Evolutionary conservation across 176 grass and related monocot genomes (phyloP).

Genomic region (Aegilops speltoides): DNA sequence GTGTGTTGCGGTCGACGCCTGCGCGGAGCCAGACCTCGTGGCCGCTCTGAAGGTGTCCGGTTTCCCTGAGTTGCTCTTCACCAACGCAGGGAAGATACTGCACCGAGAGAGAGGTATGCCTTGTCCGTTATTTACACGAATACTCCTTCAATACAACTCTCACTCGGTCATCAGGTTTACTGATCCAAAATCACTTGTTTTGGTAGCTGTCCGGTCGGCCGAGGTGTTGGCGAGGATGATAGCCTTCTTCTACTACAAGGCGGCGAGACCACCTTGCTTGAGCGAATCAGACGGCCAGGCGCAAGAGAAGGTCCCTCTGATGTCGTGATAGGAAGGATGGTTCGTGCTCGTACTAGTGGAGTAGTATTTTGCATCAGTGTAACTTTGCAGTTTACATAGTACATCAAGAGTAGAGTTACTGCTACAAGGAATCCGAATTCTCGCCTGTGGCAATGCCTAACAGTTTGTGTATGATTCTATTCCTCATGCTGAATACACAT

Average conservation of each 20-base stretch:
- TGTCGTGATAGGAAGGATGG: slow-evolving; percentile 38
- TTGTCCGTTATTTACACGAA: not conserved
- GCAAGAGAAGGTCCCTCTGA: slow-evolving; percentile 77
- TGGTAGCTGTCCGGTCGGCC: slow-evolving; percentile 66
- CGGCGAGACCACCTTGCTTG: slow-evolving; percentile 69
- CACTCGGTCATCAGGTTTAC: not conserved
- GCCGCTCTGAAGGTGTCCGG: slow-evolving; percentile 62
- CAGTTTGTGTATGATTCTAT: not conserved
- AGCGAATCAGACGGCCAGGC: slow-evolving; percentile 54
- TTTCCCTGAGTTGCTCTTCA: slow-evolving; percentile 91
- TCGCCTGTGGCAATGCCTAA: not conserved
- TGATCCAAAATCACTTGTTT: not conserved
- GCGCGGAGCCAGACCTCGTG: slow-evolving; percentile 60
- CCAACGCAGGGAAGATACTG: slow-evolving; percentile 87
- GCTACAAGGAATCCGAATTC: not conserved
- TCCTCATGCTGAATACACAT: not conserved
- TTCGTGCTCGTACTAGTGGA: not conserved
- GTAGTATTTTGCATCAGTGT: not conserved
- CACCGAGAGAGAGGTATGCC: slow-evolving; percentile 76
- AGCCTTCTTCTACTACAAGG: slow-evolving; percentile 96
- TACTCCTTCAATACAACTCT: not conserved
- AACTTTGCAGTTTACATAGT: not conserved
- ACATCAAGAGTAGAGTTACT: not conserved
- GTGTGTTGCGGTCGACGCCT: slow-evolving; percentile 88
- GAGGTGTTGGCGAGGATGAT: slow-evolving; percentile 84